Percentiles rank a stretch among this genome's conserved stretches.
phyloP scores from a whole-genome alignment of 2,329 filamentous ascomycete species.

The Volutella citrinella region DNA sequence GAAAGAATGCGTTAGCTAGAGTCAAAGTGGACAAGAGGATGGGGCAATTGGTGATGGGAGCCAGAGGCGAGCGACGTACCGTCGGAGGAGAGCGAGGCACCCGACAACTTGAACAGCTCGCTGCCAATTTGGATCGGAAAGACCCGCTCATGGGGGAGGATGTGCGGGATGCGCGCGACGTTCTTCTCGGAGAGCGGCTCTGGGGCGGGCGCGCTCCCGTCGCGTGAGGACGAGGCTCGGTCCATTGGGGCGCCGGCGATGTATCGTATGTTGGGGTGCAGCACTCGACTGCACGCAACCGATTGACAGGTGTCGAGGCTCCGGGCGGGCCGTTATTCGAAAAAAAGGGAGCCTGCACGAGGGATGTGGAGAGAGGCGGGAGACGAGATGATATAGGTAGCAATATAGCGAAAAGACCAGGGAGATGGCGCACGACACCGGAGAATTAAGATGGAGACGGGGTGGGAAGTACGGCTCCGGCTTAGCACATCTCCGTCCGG shows the following conservation, averaged over 20 bases:
- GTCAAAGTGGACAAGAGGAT: neutral
- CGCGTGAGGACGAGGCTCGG: constrained; percentile 25
- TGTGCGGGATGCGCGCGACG: constrained; percentile 49
- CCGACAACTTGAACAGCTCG: constrained; percentile 70
- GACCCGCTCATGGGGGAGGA: constrained; percentile 68
- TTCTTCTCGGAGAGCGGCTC: constrained; percentile 28
- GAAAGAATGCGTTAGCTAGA: constrained; percentile 9
- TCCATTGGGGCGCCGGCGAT: constrained; percentile 20
- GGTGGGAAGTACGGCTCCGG: too few species aligned
- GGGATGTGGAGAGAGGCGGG: too few species aligned
- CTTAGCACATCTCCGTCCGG: constrained; percentile 7
- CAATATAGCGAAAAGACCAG: too few species aligned
- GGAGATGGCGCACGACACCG: too few species aligned
- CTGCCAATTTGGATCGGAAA: constrained; percentile 74
- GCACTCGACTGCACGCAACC: too few species aligned
- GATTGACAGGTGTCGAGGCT: too few species aligned
- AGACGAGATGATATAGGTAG: too few species aligned
- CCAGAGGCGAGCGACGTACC: constrained; percentile 46
- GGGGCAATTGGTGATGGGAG: neutral
- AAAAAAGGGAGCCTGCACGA: too few species aligned
- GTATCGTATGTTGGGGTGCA: too few species aligned
- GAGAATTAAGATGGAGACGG: too few species aligned
- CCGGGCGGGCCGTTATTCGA: too few species aligned
- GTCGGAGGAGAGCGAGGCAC: constrained; percentile 70
- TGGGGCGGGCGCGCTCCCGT: constrained; percentile 20